Base-by-base conservation (phyloP, 108 stramenopile species). In the Ochromonas danica region DNA sequence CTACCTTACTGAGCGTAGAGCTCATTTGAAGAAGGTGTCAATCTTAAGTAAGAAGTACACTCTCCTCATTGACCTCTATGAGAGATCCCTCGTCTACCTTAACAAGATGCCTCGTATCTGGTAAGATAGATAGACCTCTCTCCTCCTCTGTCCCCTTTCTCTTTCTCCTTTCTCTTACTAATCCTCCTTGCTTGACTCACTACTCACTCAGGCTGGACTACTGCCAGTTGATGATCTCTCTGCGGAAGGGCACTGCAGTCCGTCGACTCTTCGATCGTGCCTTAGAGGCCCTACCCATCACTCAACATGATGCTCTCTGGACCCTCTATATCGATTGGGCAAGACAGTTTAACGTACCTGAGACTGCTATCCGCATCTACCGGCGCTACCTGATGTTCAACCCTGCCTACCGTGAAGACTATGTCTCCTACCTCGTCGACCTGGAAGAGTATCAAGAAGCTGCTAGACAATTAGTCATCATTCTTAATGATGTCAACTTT, bases 31-130 rank as follows among this genome's bases (percentile, higher is more conserved):
- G 22, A 51, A 51, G 22, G 6, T 22, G 22, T 22, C 33, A 43
- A 71, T 75, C 43, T 43, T 42, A 61, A n/a, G 1, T 43, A 10
- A 30, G 39, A 78, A 81, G 61, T 85, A 81, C 62, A 83, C 84
- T 62, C 80, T 81, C 6, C 27, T 14, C 6, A 61, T 0, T 61
- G 28, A 31, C 14, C 42, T 22, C 36, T 31, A 22, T 41, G 77
- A 61, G 51, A 1, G 62, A 31, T 28, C 90, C 1, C 80, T 97
- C 27, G 86, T 90, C 1, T 88, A 92, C 43, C 81, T 96, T 57
- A 87, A 92, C 82, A 93, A 93, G 80, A 93, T 93, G 90, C 98
- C 98, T 28, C 71, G 92, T 25, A 87, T 97, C 0, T 99, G 98
- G 98, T 83, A 88, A 85, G 39, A 96, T n/a, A 95, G 80, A 57